Evolutionary conservation across 495 filamentous ascomycete genomes (phyloP), one percentile per base, ranked within the genome.

Genomic region (Sporormia fimetaria): DNA sequence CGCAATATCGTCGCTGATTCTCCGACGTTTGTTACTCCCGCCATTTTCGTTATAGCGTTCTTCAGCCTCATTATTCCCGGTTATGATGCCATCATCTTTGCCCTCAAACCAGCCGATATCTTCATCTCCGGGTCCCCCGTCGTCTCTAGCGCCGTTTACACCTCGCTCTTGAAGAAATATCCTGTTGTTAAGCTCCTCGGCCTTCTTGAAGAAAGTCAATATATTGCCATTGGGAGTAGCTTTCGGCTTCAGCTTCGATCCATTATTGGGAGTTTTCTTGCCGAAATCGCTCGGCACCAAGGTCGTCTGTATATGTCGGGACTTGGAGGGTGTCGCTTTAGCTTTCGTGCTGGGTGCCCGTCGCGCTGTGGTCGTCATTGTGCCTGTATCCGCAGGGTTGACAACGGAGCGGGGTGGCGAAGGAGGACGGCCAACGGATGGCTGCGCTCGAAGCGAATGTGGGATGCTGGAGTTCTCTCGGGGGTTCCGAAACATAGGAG

Each of bases 191-290:
- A 63, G 56, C 14, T 65, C 55, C 37, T 81, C 73, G 0, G 73
- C 67, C 59, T 85, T 90, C 62, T 83, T 78, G 63, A 90, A 90
- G 58, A 86, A 90, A 44, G 62, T 80, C 42, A 87, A 57, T 33
- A 94, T 92, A 48, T 78, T 93, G 8, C 64, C 67, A 58, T 90
- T 92, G 4, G 69, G 51, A 45, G 72, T 74, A 1, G 24, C 23
- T 34, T 56, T 56, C 37, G 6, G 57, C 54, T 63, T 68, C 8
- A 24, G 47, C 33, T 56, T 63, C 11, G 20, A 33, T 6, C 53
- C 28, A 28, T 40, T 20, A 29, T 42, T 51, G 2, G 52, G 30
- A 21, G 47, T 40, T 16, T 53, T 55, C 34, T 41, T 49, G 15
- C 34, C 40, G 26, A 33, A 47, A 24, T 46, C 29, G n/a, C 24